These are phyloP conservation scores for Solanum ossicruentum DNA, from an alignment of 257 asterid genomes.

Conservation along the genomic window DNA sequence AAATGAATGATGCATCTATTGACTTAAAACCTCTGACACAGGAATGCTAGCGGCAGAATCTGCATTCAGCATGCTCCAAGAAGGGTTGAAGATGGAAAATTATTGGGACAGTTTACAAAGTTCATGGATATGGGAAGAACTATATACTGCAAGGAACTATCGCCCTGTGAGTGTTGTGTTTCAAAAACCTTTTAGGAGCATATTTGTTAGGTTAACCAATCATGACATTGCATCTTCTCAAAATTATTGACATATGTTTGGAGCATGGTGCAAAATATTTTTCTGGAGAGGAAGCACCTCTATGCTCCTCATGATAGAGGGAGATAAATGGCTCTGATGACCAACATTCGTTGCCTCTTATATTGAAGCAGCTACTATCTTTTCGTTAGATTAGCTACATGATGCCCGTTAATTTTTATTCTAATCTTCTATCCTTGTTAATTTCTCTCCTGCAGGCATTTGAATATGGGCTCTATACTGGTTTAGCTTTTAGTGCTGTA, in stretches of 20 bases:
- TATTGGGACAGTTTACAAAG: slow-evolving; percentile 71
- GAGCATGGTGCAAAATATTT: neutral
- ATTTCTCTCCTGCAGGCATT: slow-evolving; percentile 58
- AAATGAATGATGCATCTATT: neutral
- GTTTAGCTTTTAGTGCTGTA: slow-evolving; percentile 67
- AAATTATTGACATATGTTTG: neutral
- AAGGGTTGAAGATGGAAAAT: slow-evolving; percentile 44
- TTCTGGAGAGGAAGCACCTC: neutral
- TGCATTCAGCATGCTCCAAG: slow-evolving; percentile 45
- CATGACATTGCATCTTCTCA: neutral
- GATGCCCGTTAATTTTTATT: neutral
- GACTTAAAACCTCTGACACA: slow-evolving; percentile 1
- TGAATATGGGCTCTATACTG: slow-evolving; percentile 83
- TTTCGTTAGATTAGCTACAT: neutral
- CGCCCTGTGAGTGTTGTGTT: slow-evolving; percentile 68
- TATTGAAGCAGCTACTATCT: neutral
- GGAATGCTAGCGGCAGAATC: slow-evolving; percentile 98
- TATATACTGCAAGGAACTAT: slow-evolving; percentile 74
- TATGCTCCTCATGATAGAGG: neutral
- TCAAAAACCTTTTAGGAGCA: neutral
- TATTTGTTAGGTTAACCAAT: neutral
- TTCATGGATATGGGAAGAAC: slow-evolving; percentile 97
- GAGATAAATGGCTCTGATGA: neutral
- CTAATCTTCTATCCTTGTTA: neutral
- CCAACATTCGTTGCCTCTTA: neutral